Percentiles rank a stretch among this genome's conserved stretches.
Conservation (phyloP, 1,284 basidiomycete species). For the Cutaneotrichosporon arboriforme region DNA sequence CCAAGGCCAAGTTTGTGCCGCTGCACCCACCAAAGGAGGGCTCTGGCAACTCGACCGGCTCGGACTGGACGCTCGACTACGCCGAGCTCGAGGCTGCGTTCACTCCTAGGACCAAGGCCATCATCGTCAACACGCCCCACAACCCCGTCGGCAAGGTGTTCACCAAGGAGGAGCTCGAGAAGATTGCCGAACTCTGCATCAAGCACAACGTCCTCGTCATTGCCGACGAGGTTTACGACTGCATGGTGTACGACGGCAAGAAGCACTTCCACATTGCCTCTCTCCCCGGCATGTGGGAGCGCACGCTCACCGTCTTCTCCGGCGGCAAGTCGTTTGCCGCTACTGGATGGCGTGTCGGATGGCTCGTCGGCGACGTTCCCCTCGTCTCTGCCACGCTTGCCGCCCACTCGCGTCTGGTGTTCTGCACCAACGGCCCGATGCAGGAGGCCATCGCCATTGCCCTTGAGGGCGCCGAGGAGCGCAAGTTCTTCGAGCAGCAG, state of each 20-base stretch:
- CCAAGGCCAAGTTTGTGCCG: constrained; percentile 88
- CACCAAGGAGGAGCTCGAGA: constrained; percentile 69
- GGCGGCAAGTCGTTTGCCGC: constrained; percentile 92
- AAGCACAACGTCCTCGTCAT: constrained; percentile 91
- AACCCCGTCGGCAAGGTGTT: constrained; percentile 97
- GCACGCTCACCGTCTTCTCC: constrained; percentile 74
- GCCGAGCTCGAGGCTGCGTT: constrained; percentile 78
- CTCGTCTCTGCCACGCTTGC: constrained; percentile 83
- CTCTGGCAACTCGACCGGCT: constrained; percentile 58
- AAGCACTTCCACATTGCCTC: constrained; percentile 88
- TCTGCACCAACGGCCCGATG: constrained; percentile 84
- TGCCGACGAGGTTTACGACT: constrained; percentile 98
- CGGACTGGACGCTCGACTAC: constrained; percentile 81
- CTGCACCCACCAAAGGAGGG: constrained; percentile 68
- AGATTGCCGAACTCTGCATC: constrained; percentile 78
- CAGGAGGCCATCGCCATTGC: constrained; percentile 89
- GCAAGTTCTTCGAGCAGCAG: constrained; percentile 76
- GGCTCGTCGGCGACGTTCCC: constrained; percentile 80
- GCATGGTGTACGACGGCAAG: constrained; percentile 78
- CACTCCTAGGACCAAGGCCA: constrained; percentile 81
- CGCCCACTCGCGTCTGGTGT: constrained; percentile 88
- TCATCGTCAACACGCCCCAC: constrained; percentile 91
- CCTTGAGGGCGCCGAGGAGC: constrained; percentile 66
- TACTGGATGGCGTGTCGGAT: constrained; percentile 94
- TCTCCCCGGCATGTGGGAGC: constrained; percentile 97